Evolutionary conservation across 768 basidiomycete genomes (phyloP), one percentile per base, ranked within the genome.

Genomic region (Tylopilus vinaceipallidus): DNA sequence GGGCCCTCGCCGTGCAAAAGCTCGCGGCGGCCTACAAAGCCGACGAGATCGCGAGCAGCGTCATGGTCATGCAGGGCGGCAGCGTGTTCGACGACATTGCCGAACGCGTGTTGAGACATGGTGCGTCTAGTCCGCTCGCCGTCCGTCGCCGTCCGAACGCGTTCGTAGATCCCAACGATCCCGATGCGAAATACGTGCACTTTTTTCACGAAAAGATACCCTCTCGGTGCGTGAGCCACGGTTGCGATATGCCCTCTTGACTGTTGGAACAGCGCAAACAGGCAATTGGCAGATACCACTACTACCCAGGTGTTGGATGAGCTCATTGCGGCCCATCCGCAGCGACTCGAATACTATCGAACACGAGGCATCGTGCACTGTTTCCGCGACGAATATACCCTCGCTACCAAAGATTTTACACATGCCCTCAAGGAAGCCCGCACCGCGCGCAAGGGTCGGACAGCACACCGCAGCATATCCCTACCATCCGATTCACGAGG

Each of bases 161-260:
- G 36, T 10, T 27, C 32, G 13, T 51, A 91, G 91, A 93, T 64
- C 88, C 89, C 0, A 72, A 76, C 54, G 86, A 93, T 56, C 57
- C 77, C 9, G 88, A 93, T 58, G 91, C 91, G 12, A 82, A 78
- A 73, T 93, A 94, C 64, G 91, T 95, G 2, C 86, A 93, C 60
- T 95, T 95, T 65, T 95, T 95, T 70, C 92, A 95, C 58, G 91
- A 95, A 63, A 94, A 92, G 71, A 95, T 95, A 56, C 92, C 92
- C 19, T 94, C 92, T 47, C 78, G 91, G 91, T 93, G 53, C 52
- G 78, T 71, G 41, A n/a, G 30, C 17, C 16, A 54, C 35, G 30
- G 20, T 39, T 29, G 35, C 51, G 16, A 17, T 29, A 49, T 53
- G 1, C 56, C 44, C 39, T 34, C 34, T 45, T 56, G 45, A 60